Evolutionary conservation across 2,329 filamentous ascomycete species (phyloP), one percentile per base, ranked within the genome.

Genomic region (Xylaria multiplex): DNA sequence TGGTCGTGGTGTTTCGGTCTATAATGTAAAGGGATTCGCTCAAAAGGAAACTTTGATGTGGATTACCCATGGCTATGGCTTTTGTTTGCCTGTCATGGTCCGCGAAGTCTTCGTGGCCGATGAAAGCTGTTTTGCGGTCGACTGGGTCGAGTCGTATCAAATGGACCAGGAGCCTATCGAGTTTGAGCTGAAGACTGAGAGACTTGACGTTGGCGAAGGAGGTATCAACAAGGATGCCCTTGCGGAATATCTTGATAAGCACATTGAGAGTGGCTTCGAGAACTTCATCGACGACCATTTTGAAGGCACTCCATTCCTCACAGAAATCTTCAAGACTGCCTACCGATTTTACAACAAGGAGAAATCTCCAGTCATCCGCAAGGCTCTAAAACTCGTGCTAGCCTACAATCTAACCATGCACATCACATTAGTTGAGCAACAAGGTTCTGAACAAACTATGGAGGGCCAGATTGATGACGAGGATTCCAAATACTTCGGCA

Each of bases 281-380:
- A 89, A 91, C 70, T 98, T 97, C 75, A 92, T 98, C 62, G 93
- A 97, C 72, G 93, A 97, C 77, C 96, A 97, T 81, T 98, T 97
- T 73, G 93, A 97, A 78, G 95, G 94, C 60, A 97, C 95, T 2
- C 93, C 91, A 24, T 98, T 98, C 83, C 86, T 98, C 76, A 97
- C 93, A 5, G 93, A 97, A 81, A 95, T 98, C 75, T 87, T 98
- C 75, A 97, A 97, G 88, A 97, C 94, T 1, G 93, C 93, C 7
- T 94, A 97, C 82, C 93, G 93, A 76, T 97, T 92, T 83, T 97
- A 97, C 82, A 86, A 88, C 80, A 93, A 94, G 80, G 93, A 96
- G 79, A 91, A 93, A 81, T 87, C 93, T 65, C 91, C 92, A 1
- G 92, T 97, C 71, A 93, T 98, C 78, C 93, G 94, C 77, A 97